Evolutionary conservation across 2,329 filamentous ascomycete genomes (phyloP).

Genomic region (Colletotrichum lupini): DNA sequence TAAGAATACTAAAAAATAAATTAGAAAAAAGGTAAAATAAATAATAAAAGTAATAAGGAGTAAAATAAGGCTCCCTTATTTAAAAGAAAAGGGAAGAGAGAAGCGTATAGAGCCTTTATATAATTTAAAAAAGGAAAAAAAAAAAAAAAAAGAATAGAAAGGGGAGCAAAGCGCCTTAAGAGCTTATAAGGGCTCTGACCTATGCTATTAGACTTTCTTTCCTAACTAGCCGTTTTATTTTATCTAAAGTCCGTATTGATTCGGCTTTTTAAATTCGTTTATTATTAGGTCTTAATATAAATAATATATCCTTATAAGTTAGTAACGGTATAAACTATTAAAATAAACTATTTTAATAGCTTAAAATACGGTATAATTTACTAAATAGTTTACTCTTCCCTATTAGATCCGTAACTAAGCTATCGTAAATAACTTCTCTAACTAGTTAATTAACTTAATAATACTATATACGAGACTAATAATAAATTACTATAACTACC

Average conservation of each 20-base stretch:
- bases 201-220: not conserved
- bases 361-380: slow-evolving; percentile 2
- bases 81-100: too few relatives aligned
- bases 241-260: not conserved
- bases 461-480: not conserved
- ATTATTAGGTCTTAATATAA: not conserved
- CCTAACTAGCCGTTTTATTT: not conserved
- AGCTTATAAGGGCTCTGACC: not conserved
- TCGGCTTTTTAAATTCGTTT: not conserved
- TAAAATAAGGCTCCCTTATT: too few relatives aligned
- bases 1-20: not conserved
- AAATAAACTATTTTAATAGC: not conserved
- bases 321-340: not conserved
- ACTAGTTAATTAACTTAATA: not conserved
- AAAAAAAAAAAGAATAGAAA: too few relatives aligned
- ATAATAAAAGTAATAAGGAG: not conserved
- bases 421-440: not conserved
- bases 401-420: not conserved
- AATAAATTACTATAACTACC: not conserved
- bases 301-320: not conserved
- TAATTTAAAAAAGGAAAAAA: too few relatives aligned
- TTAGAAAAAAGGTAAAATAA: not conserved
- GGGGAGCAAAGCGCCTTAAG: not conserved
- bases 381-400: not conserved
- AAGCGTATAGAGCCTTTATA: too few relatives aligned